Evolutionary conservation across 129 eudicot genomes (phyloP).

Genomic region (Saussurea involucrata): DNA sequence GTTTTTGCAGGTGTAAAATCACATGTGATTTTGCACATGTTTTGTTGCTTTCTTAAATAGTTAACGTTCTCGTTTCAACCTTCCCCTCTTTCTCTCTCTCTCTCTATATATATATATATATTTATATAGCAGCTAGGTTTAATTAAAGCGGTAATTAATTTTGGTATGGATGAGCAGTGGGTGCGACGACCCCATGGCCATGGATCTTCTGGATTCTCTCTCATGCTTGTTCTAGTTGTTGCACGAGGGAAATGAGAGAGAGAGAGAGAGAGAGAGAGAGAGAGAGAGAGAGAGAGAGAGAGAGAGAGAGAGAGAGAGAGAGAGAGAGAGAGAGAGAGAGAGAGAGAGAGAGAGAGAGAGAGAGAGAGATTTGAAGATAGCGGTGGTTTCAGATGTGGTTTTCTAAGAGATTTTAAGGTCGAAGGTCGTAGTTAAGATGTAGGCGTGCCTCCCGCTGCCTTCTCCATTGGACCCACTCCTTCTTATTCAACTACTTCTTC

Average conservation of each 20-base stretch:
- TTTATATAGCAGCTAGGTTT: too few relatives aligned
- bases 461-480: slow-evolving; percentile 24
- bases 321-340: slow-evolving; percentile 25
- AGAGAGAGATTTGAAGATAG: slow-evolving; percentile 30
- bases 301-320: slow-evolving; percentile 21
- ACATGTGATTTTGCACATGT: too few relatives aligned
- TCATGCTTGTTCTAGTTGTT: slow-evolving; percentile 33
- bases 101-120: too few relatives aligned
- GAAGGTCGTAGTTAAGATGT: slow-evolving; percentile 36
- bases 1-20: too few relatives aligned
- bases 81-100: too few relatives aligned
- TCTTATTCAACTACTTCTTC: slow-evolving; percentile 3
- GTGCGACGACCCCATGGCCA: neutral
- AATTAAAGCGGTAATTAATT: neutral
- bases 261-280: slow-evolving; percentile 18
- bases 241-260: slow-evolving; percentile 39
- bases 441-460: slow-evolving; percentile 36
- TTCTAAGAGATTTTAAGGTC: slow-evolving; percentile 50
- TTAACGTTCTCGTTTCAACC: too few relatives aligned
- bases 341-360: slow-evolving; percentile 16
- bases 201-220: neutral
- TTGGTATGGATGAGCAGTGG: neutral
- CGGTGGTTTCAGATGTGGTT: slow-evolving; percentile 54
- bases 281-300: slow-evolving; percentile 21
- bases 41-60: too few relatives aligned